Conservation (phyloP, 2,329 filamentous ascomycete genomes). For the Orbilia brochopaga region DNA sequence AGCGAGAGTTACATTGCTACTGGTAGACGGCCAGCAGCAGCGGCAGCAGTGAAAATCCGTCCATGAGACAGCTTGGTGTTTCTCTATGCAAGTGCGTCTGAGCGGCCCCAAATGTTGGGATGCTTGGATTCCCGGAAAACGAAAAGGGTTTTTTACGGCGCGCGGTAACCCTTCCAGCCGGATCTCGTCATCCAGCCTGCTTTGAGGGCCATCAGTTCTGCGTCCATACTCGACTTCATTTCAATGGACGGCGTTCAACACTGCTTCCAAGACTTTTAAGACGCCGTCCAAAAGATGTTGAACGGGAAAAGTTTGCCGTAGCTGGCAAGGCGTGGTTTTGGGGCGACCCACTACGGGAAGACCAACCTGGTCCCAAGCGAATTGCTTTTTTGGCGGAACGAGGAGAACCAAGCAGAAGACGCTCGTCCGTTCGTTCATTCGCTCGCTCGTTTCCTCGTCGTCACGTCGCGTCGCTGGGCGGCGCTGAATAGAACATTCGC, state of each 20-base stretch:
- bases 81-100: background rate
- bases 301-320: slow-evolving; percentile 42
- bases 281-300: slow-evolving; percentile 43
- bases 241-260: slow-evolving; percentile 43
- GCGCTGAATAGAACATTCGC: slow-evolving; percentile 8
- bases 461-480: slow-evolving; percentile 4
- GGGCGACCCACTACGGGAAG: slow-evolving; percentile 49
- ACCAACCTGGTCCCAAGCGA: slow-evolving; percentile 33
- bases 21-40: too few relatives aligned
- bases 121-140: slow-evolving; percentile 1
- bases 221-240: background rate
- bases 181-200: background rate
- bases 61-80: background rate
- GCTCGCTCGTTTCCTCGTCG: background rate
- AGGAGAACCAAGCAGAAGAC: background rate
- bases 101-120: slow-evolving; percentile 2
- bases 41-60: background rate
- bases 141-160: background rate
- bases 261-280: slow-evolving; percentile 48
- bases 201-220: background rate
- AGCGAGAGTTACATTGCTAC: too few relatives aligned
- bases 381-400: slow-evolving; percentile 36
- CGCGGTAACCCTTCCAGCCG: slow-evolving; percentile 2
- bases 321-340: slow-evolving; percentile 22
- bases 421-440: background rate